These are phyloP conservation scores for Microbotryum intermedium DNA, from an alignment of 1,284 basidiomycete species.

Conservation along the genomic window DNA sequence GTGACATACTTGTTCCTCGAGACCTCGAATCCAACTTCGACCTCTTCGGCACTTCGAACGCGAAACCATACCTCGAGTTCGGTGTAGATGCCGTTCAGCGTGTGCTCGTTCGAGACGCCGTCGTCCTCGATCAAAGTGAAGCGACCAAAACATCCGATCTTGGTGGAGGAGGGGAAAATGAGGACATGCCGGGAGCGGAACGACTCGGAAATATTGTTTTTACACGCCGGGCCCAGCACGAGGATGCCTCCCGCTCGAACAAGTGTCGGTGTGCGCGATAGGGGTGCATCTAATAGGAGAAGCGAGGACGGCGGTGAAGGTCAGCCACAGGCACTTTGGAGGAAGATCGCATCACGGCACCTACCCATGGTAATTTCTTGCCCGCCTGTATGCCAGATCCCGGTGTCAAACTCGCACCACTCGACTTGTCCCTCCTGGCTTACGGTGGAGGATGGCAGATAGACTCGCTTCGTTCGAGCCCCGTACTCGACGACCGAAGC, in stretches of 20 bases:
- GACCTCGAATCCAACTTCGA: background rate
- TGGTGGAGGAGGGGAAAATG: constrained; percentile 2
- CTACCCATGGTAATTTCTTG: background rate
- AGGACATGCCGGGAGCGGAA: background rate
- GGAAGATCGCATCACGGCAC: too few species aligned
- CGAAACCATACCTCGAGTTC: constrained; percentile 10
- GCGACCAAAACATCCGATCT: background rate
- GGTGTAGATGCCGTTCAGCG: constrained; percentile 12
- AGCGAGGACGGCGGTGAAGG: background rate
- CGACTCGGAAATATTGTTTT: constrained; percentile 3
- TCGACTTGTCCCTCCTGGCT: constrained; percentile 1
- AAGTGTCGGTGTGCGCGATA: constrained; percentile 9
- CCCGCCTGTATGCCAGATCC: constrained; percentile 8
- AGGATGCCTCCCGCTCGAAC: constrained; percentile 20
- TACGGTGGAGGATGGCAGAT: constrained; percentile 13
- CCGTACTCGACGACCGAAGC: constrained; percentile 15
- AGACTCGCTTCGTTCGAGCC: constrained; percentile 1
- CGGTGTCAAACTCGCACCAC: constrained; percentile 20
- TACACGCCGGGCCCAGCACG: constrained; percentile 6
- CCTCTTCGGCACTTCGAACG: background rate
- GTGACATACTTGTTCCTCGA: background rate
- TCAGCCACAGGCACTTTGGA: background rate
- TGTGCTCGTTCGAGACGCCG: constrained; percentile 22
- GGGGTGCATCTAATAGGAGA: constrained; percentile 1
- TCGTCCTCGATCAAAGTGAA: constrained; percentile 28